These are phyloP conservation scores for Pleurotus tuoliensis DNA, from an alignment of 768 basidiomycete species.

Conservation along the genomic window DNA sequence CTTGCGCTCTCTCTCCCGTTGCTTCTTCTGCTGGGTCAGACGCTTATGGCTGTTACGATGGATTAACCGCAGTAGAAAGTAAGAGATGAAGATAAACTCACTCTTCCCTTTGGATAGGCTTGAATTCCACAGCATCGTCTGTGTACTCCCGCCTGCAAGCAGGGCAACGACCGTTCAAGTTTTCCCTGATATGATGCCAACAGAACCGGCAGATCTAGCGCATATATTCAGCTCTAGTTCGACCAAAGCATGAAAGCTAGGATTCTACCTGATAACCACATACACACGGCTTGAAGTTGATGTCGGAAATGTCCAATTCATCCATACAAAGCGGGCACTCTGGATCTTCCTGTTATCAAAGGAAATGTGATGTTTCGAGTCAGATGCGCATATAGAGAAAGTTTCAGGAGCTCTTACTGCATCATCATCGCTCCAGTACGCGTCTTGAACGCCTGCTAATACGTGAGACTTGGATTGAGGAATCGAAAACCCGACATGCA, in stretches of 20 bases:
- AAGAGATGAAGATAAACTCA: conserved; percentile 41
- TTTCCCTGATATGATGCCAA: conserved; percentile 97
- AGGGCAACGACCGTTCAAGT: conserved; percentile 93
- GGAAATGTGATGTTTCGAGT: conserved; percentile 8
- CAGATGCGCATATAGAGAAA: conserved; percentile 11
- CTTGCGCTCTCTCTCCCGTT: conserved; percentile 91
- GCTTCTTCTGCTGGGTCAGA: conserved; percentile 91
- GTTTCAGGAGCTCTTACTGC: conserved; percentile 42
- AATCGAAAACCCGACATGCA: conserved; percentile 66
- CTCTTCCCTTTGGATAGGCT: conserved; percentile 94
- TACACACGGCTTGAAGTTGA: conserved; percentile 98
- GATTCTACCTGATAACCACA: conserved; percentile 90
- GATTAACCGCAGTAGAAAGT: conserved; percentile 6
- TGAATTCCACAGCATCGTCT: conserved; percentile 92
- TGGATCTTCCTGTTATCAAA: conserved; percentile 75
- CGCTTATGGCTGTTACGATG: conserved; percentile 74
- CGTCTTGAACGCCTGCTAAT: conserved; percentile 88
- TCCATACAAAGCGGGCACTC: conserved; percentile 98
- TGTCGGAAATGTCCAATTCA: conserved; percentile 98
- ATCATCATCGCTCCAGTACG: conserved; percentile 95
- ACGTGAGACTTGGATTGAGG: conserved; percentile 84
- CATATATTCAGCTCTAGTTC: conserved; percentile 11
- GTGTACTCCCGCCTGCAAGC: conserved; percentile 93
- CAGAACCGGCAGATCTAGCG: conserved; percentile 95
- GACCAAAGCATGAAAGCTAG: conserved; percentile 4